Conservation (phyloP, 1,284 basidiomycete genomes). For the Pascua guehoae region DNA sequence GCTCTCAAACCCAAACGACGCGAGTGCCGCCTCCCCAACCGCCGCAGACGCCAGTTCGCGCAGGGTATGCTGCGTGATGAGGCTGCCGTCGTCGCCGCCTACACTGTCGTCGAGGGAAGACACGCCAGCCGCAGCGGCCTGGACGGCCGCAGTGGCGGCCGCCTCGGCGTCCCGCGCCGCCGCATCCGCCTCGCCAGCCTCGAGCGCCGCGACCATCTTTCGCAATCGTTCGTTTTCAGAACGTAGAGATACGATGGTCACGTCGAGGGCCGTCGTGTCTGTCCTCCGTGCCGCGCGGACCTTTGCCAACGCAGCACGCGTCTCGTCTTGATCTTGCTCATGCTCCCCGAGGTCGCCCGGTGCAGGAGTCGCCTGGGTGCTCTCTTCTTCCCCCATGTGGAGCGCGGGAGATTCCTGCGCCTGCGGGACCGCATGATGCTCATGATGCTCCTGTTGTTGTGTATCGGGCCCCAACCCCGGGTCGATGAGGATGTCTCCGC, state of each 20-base stretch:
- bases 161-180: background rate
- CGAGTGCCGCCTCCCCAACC: slow-evolving; percentile 3
- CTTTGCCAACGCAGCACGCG: background rate
- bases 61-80: slow-evolving; percentile 13
- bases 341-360: background rate
- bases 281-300: background rate
- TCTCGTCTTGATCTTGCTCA: background rate
- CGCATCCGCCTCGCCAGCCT: background rate
- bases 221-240: slow-evolving; percentile 19
- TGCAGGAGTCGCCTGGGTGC: background rate
- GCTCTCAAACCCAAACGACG: slow-evolving; percentile 11
- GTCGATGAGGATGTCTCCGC: slow-evolving; percentile 11
- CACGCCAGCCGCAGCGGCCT: background rate
- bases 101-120: background rate
- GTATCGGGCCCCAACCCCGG: background rate
- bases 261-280: slow-evolving; percentile 7
- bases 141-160: background rate
- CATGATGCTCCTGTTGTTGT: background rate
- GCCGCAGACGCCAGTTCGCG: slow-evolving; percentile 22
- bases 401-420: slow-evolving; percentile 1
- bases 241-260: slow-evolving; percentile 5
- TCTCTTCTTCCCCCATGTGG: background rate
- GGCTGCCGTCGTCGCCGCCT: background rate
- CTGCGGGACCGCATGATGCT: background rate
- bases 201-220: slow-evolving; percentile 6